phyloP scores from a whole-genome alignment of 2,329 filamentous ascomycete species.

The Fusarium austroafricanum region DNA sequence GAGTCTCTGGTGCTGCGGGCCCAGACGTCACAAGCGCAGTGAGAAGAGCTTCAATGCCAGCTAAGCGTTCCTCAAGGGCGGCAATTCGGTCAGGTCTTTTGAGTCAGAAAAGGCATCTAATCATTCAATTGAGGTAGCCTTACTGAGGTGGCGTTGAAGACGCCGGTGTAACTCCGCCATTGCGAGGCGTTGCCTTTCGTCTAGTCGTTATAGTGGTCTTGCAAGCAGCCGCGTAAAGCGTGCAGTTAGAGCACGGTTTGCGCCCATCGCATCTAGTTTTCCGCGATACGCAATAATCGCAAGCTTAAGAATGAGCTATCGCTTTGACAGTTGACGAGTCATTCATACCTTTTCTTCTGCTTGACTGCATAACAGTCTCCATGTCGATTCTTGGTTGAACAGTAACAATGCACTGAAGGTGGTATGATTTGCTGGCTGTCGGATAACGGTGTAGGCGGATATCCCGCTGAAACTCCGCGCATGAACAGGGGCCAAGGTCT shows the following conservation, averaged over 20 bases:
- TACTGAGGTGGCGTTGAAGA: background rate
- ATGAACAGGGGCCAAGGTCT: background rate
- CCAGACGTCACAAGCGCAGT: background rate
- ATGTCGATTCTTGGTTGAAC: slow-evolving; percentile 2
- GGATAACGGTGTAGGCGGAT: slow-evolving; percentile 14
- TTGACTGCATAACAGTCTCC: slow-evolving; percentile 18
- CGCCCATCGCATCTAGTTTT: slow-evolving; percentile 56
- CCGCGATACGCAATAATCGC: slow-evolving; percentile 54
- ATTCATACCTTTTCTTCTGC: slow-evolving; percentile 37
- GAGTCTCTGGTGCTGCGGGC: background rate
- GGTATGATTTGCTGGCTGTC: background rate
- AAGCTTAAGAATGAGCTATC: slow-evolving; percentile 30
- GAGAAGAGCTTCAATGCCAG: slow-evolving; percentile 33
- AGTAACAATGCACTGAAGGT: background rate
- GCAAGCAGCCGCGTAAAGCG: slow-evolving; percentile 51
- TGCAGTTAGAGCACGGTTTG: slow-evolving; percentile 56
- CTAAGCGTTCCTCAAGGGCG: slow-evolving; percentile 35
- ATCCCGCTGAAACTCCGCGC: slow-evolving; percentile 6
- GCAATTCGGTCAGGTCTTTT: slow-evolving; percentile 27
- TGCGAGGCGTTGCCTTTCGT: slow-evolving; percentile 17
- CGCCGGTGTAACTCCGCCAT: background rate
- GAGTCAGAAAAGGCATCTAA: background rate
- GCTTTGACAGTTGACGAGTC: background rate
- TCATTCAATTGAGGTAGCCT: background rate
- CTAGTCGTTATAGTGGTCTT: slow-evolving; percentile 17